Evolutionary conservation across 2,329 filamentous ascomycete species (phyloP).

Genomic region (Exophiala calicioides): DNA sequence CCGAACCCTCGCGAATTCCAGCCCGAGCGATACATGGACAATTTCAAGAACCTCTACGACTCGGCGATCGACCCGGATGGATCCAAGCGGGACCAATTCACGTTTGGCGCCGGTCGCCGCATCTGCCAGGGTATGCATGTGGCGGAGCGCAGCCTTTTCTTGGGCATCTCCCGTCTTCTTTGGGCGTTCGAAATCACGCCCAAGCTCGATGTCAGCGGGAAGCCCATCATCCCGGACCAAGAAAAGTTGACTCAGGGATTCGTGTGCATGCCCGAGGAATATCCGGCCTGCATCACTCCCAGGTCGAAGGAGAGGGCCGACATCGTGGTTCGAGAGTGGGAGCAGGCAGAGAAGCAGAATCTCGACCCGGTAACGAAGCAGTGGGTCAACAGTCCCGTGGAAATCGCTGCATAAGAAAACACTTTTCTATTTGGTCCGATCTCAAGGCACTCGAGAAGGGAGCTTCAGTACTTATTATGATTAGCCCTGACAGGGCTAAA

Average conservation of each 20-base stretch:
- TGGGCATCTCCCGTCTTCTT: conserved; percentile 32
- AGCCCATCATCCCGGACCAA: conserved; percentile 40
- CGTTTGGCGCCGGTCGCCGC: conserved; percentile 35
- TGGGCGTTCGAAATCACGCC: conserved; percentile 35
- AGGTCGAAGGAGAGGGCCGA: conserved; percentile 37
- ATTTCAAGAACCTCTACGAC: conserved; percentile 34
- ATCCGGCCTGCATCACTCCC: conserved; percentile 39
- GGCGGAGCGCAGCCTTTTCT: conserved; percentile 34
- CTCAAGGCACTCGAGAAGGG: too few species aligned
- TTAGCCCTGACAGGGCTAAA: too few species aligned
- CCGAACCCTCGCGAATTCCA: conserved; percentile 34
- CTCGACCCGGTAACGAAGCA: too few species aligned
- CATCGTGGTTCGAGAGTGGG: conserved; percentile 13
- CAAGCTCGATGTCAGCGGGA: conserved; percentile 27
- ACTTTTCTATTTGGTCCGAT: too few species aligned
- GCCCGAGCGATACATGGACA: conserved; percentile 34
- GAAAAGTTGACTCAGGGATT: conserved; percentile 46
- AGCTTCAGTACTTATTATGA: too few species aligned
- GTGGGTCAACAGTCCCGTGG: too few species aligned
- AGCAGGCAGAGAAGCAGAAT: conserved; percentile 8
- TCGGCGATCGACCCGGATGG: conserved; percentile 34
- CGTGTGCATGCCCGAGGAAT: conserved; percentile 48
- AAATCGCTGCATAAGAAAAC: too few species aligned
- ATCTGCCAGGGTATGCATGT: conserved; percentile 38
- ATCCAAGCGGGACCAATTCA: conserved; percentile 30